Conservation (phyloP, 2,329 filamentous ascomycete species). For the Leptographium flavum region DNA sequence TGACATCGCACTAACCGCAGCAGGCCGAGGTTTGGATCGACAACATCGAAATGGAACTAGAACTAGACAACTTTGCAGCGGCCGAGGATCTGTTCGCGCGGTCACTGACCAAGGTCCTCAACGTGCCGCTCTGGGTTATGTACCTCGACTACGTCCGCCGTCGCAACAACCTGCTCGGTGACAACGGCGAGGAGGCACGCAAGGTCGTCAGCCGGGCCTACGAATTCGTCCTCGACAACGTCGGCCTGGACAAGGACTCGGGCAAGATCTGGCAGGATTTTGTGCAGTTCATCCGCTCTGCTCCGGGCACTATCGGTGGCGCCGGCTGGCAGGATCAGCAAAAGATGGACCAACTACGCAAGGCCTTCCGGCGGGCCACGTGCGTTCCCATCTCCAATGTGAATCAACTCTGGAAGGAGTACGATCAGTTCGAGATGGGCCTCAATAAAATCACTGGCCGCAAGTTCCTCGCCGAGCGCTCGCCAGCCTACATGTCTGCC, state of each 20-base stretch:
- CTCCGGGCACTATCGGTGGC: conserved; percentile 74
- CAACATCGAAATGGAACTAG: conserved; percentile 80
- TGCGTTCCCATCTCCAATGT: conserved; percentile 73
- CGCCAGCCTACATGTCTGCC: conserved; percentile 89
- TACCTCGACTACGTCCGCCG: conserved; percentile 94
- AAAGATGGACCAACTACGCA: conserved; percentile 89
- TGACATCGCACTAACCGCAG: conserved; percentile 18
- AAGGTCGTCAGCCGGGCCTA: conserved; percentile 74
- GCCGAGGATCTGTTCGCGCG: conserved; percentile 72
- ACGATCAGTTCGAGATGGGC: conserved; percentile 89
- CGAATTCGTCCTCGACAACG: conserved; percentile 77
- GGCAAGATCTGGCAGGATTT: conserved; percentile 90
- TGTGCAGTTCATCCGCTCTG: conserved; percentile 79
- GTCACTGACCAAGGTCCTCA: conserved; percentile 64
- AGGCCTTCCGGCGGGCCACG: conserved; percentile 83
- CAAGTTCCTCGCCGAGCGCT: conserved; percentile 88
- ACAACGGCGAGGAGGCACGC: conserved; percentile 62
- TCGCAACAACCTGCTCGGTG: conserved; percentile 76
- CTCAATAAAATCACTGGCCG: conserved; percentile 87
- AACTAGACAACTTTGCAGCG: conserved; percentile 65
- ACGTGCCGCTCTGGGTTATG: conserved; percentile 78
- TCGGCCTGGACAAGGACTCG: conserved; percentile 84
- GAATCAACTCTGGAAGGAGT: conserved; percentile 88
- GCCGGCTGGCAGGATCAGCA: conserved; percentile 91
- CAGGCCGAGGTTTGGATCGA: conserved; percentile 86